Evolutionary conservation across 805 yeast species (phyloP), one percentile per base, ranked within the genome.

Genomic region (Maudiozyma pseudohumilis): DNA sequence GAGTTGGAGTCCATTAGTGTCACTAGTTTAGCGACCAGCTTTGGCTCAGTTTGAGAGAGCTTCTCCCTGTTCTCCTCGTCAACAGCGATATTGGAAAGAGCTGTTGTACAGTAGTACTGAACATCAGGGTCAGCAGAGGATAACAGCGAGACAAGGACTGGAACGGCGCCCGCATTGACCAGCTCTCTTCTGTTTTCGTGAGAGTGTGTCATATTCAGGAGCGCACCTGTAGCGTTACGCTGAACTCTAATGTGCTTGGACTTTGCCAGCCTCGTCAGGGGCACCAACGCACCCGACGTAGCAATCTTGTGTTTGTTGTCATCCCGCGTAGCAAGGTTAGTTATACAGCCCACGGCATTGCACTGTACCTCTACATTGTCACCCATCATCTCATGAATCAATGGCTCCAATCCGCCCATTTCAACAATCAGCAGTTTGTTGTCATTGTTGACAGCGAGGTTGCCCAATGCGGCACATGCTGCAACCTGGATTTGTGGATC

Each of bases 391-490:
- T 92, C 98, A 60, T 94, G 80, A 51, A 92, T 92, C 32, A 92
- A 73, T 5, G 97, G 97, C 46, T 88, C 95, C 40, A 92, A 72
- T 2, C 97, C 98, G 21, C 97, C 97, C 96, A 92, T 86, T 54
- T 89, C 95, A 13, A 94, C 97, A 43, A 92, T 89, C 36, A 92
- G 69, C 13, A 83, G 73, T 60, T 92, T 92, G 66, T 92, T 92
- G 44, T 84, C 96, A 54, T 87, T 88, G 64, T 92, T 87, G 23
- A 92, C 98, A 2, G 99, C 99, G 53, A 92, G 68, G 53, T 92
- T 92, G n/a, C 98, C 98, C 48, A 92, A 67, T 2, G 98, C 97
- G 5, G 97, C 98, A 62, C 97, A 89, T 0, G 98, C 96, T 6
- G 98, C 98, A 38, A 97, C 74, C 64, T 92, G 97, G 26, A 92